Base-by-base conservation (phyloP, 257 asterid species). In the Oldenlandia corymbosa region DNA sequence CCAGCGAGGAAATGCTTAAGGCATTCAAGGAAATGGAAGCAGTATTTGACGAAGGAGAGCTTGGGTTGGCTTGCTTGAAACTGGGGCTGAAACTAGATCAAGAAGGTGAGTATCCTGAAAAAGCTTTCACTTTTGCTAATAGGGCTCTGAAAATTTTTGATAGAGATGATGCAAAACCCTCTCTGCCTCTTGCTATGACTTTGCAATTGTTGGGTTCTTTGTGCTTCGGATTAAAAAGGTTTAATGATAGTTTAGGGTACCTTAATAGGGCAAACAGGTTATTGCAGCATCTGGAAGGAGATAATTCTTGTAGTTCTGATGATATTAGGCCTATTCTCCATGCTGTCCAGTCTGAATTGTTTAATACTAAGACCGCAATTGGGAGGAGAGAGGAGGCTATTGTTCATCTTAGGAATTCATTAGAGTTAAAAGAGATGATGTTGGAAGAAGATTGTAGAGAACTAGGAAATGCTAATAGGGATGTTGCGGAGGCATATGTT, bases 351-450 rank as follows among this genome's bases (percentile, higher is more conserved):
- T 81, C 70, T 55, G 96, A 82, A 47, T 75, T 92, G 76, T 90
- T 76, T 81, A 92, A 87, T 68, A 86, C 79, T 6, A 92, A 92
- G 82, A 92, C 96, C 0, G 97, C 95, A 0, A 53, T 92, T 78
- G 97, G 98, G 50, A 79, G 97, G 79, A 82, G 95, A 66, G 95
- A 92, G 77, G 98, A 92, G 71, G 97, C 95, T 58, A 72, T 92
- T 55, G 73, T 12, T 74, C 86, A 89, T 82, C 88, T 92, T 28
- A 88, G 76, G 79, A 89, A 76, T 71, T 75, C 94, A 18, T 70
- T 92, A 75, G 95, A 85, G 73, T 79, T 89, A 64, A 92, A 92
- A 71, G 95, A 92, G 80, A 73, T 46, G 73, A 72, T 80, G 65
- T 71, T 92, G 67, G 95, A 78, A 34, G 85, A 81, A 68, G 80